Evolutionary conservation across 108 stramenopile genomes (phyloP).

Genomic region (Pinguiococcus pyrenoidosus): DNA sequence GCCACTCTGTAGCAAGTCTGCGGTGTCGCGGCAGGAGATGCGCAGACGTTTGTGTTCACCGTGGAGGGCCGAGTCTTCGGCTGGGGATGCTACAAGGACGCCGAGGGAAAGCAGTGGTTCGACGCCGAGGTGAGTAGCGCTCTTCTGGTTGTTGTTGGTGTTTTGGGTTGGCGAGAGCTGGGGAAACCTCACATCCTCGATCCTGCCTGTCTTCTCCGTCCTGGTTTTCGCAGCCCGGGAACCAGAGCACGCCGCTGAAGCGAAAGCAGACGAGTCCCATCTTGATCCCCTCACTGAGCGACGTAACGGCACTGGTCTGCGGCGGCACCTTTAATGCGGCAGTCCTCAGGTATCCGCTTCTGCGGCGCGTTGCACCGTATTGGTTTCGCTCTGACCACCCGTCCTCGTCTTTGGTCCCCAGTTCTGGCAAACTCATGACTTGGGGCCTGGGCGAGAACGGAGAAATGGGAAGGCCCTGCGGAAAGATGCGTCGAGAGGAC

Average conservation of each 20-base stretch:
- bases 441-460: constrained; percentile 21
- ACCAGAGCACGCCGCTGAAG: too few relatives aligned
- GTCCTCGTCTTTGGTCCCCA: too few relatives aligned
- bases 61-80: constrained; percentile 38
- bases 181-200: background rate
- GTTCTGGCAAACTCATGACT: constrained; percentile 8
- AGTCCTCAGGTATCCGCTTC: constrained; percentile 7
- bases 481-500: background rate
- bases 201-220: too few relatives aligned
- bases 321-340: constrained; percentile 17
- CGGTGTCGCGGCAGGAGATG: constrained; percentile 55
- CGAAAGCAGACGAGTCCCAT: constrained; percentile 15
- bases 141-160: too few relatives aligned
- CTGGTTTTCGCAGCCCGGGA: too few relatives aligned
- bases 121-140: too few relatives aligned
- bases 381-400: too few relatives aligned
- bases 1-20: too few relatives aligned
- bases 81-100: constrained; percentile 43
- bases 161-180: too few relatives aligned
- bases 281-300: constrained; percentile 6
- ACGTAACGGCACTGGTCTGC: background rate
- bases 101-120: constrained; percentile 17
- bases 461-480: constrained; percentile 8
- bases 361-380: too few relatives aligned
- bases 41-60: constrained; percentile 51